A percentile compares a stretch with the other conserved stretches of the same genome.
These are phyloP conservation scores for Neurospora sp. DNA, from an alignment of 495 filamentous ascomycete species.

Conservation along the genomic window DNA sequence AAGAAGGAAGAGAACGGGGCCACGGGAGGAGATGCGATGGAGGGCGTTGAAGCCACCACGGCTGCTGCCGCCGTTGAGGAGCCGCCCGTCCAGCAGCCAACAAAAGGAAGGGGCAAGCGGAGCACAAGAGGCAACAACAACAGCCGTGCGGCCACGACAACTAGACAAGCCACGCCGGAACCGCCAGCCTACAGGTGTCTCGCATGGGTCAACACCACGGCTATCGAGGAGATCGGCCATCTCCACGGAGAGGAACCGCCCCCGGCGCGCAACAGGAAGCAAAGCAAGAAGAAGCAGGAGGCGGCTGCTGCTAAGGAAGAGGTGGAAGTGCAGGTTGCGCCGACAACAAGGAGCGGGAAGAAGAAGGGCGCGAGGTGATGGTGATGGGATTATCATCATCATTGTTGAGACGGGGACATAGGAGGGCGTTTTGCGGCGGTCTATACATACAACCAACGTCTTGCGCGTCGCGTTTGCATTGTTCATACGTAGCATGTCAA, in stretches of 20 bases:
- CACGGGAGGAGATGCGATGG: conserved; percentile 2
- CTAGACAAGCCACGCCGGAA: conserved; percentile 30
- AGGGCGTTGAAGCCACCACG: conserved; percentile 5
- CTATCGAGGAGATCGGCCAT: conserved; percentile 66
- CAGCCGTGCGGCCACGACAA: conserved; percentile 45
- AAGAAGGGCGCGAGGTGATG: conserved; percentile 1
- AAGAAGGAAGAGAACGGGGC: conserved; percentile 37
- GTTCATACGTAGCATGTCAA: background rate
- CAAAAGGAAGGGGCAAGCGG: conserved; percentile 50
- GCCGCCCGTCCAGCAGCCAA: conserved; percentile 7
- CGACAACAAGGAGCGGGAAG: conserved; percentile 14
- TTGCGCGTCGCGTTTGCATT: background rate
- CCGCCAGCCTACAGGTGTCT: conserved; percentile 56
- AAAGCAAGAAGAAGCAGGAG: conserved; percentile 28
- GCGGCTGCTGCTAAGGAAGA: conserved; percentile 8
- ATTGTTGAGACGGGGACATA: too few species aligned
- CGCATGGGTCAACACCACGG: conserved; percentile 71
- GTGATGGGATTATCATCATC: background rate
- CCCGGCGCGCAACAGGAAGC: conserved; percentile 50
- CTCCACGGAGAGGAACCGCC: conserved; percentile 69
- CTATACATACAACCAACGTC: background rate
- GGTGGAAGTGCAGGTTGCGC: conserved; percentile 2
- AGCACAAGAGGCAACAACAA: conserved; percentile 49
- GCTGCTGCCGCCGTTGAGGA: background rate
- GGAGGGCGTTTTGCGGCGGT: background rate